Conservation (phyloP, 306 rosid genomes). For the Prosopis cineraria region DNA sequence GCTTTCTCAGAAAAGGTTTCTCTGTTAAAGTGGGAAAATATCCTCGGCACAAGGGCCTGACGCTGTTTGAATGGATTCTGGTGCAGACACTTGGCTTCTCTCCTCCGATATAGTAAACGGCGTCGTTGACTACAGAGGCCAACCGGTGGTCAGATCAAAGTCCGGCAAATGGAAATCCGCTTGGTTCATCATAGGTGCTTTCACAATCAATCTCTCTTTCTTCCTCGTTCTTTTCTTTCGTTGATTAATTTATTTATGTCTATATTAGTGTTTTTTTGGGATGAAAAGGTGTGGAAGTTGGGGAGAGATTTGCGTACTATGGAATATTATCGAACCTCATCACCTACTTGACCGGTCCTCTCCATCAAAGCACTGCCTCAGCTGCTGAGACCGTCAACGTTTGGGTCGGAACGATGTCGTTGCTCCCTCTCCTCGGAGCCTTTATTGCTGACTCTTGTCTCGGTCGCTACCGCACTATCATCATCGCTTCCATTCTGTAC, state of each 20-base stretch:
- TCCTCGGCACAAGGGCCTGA: not conserved
- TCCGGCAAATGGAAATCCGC: constrained; percentile 21
- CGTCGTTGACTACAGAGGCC: not conserved
- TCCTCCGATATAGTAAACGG: not conserved
- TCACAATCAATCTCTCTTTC: not conserved
- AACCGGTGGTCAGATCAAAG: not conserved
- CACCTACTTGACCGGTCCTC: not conserved
- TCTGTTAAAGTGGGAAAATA: not conserved
- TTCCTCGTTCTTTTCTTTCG: too few relatives aligned
- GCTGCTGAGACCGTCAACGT: not conserved
- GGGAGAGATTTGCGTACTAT: not conserved
- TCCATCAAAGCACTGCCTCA: not conserved
- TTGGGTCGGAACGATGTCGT: not conserved
- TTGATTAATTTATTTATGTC: not conserved
- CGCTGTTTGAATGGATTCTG: not conserved
- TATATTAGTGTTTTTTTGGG: not conserved
- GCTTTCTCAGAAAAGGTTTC: not conserved
- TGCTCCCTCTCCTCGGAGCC: not conserved
- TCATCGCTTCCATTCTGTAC: not conserved
- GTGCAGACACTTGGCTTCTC: not conserved
- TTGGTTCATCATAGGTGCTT: constrained; percentile 43
- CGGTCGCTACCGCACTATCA: not conserved
- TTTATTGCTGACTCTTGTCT: not conserved
- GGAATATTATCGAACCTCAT: not conserved
- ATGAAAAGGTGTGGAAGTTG: not conserved